Conservation (phyloP, 129 eudicot genomes). For the Glebionis coronaria region DNA sequence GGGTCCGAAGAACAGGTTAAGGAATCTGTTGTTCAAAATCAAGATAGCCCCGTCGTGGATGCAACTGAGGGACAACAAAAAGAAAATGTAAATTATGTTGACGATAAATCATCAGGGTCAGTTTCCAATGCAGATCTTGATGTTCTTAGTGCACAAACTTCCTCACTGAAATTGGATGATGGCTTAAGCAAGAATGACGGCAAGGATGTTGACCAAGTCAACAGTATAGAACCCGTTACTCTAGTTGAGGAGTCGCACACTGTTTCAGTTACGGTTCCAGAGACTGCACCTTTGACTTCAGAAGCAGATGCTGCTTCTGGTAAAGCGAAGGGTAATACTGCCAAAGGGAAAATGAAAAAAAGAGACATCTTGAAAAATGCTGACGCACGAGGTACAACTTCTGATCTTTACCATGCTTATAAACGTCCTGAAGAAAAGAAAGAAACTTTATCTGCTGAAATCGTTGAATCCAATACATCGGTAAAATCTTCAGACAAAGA, state of each 20-base stretch:
- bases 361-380: constrained; percentile 68
- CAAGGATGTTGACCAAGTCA: constrained; percentile 26
- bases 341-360: constrained; percentile 51
- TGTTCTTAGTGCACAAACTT: constrained; percentile 21
- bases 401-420: constrained; percentile 85
- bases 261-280: constrained; percentile 35
- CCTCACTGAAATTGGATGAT: constrained; percentile 16
- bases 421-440: constrained; percentile 76
- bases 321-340: constrained; percentile 36
- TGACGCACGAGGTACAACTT: constrained; percentile 71
- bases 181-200: constrained; percentile 30
- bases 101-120: constrained; percentile 15
- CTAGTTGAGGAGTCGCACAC: constrained; percentile 28
- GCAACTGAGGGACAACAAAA: constrained; percentile 19
- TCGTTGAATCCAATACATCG: constrained; percentile 23
- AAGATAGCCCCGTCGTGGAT: constrained; percentile 20
- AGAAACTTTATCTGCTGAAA: constrained; percentile 25
- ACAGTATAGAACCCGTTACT: constrained; percentile 19
- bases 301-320: constrained; percentile 44
- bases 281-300: constrained; percentile 20
- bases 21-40: constrained; percentile 29
- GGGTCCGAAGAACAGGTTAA: constrained; percentile 23
- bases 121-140: constrained; percentile 12
- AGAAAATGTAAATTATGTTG: constrained; percentile 9
- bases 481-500: constrained; percentile 36